phyloP scores from a whole-genome alignment of 2,329 filamentous ascomycete species.

The Hypoxylon sp. region DNA sequence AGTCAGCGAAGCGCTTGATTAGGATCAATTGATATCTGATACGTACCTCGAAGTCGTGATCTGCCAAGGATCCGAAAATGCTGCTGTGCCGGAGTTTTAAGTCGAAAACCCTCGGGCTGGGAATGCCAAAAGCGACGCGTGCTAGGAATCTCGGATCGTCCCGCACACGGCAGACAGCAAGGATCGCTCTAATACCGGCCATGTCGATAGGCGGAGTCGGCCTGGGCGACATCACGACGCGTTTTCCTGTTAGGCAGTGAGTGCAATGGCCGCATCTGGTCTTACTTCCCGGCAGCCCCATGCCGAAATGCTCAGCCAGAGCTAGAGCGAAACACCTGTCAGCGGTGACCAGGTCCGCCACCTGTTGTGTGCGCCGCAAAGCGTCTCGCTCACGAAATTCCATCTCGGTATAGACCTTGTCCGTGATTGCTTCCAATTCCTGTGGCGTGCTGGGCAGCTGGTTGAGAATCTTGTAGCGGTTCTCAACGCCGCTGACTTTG shows the following conservation, averaged over 20 bases:
- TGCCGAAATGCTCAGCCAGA: conserved; percentile 70
- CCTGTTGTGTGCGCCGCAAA: conserved; percentile 62
- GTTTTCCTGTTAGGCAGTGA: conserved; percentile 58
- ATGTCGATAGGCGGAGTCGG: conserved; percentile 57
- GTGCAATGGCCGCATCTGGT: conserved; percentile 69
- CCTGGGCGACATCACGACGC: conserved; percentile 57
- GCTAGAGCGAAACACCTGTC: conserved; percentile 64
- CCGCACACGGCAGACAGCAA: conserved; percentile 60
- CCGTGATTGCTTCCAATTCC: conserved; percentile 61
- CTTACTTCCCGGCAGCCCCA: conserved; percentile 59
- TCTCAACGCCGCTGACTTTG: conserved; percentile 64
- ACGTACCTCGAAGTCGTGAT: conserved; percentile 66
- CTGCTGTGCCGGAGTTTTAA: conserved; percentile 61
- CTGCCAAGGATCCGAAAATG: conserved; percentile 66
- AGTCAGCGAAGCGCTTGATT: conserved; percentile 19
- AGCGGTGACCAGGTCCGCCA: conserved; percentile 67
- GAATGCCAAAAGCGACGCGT: conserved; percentile 73
- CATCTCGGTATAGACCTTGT: conserved; percentile 65
- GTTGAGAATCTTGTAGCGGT: conserved; percentile 66
- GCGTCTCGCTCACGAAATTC: conserved; percentile 66
- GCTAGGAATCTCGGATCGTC: conserved; percentile 72
- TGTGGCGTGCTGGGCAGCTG: conserved; percentile 58
- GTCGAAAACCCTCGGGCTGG: conserved; percentile 63
- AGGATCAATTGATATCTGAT: background rate
- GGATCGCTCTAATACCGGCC: conserved; percentile 57